Evolutionary conservation across 2,329 filamentous ascomycete genomes (phyloP).

Genomic region (Metarhizium anisopliae): DNA sequence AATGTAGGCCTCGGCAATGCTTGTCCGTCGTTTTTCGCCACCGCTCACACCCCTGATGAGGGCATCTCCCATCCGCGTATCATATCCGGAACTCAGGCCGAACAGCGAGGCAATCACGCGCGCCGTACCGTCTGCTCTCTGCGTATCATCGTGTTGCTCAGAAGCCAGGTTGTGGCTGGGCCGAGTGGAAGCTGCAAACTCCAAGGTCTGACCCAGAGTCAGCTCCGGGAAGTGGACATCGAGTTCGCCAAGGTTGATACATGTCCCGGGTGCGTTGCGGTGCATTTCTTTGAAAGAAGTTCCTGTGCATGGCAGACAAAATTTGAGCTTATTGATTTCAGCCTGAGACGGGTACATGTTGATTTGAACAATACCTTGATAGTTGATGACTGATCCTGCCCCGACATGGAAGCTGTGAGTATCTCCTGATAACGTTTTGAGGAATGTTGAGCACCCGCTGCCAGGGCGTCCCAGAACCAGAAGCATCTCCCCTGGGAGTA

Average conservation of each 20-base stretch:
- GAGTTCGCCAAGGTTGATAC: slow-evolving; percentile 69
- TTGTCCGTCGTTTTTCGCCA: slow-evolving; percentile 66
- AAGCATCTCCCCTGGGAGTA: slow-evolving; percentile 11
- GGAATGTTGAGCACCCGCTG: slow-evolving; percentile 15
- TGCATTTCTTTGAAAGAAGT: slow-evolving; percentile 27
- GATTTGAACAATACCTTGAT: slow-evolving; percentile 25
- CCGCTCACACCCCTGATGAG: slow-evolving; percentile 65
- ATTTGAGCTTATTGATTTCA: slow-evolving; percentile 28
- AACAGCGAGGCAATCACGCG: slow-evolving; percentile 2
- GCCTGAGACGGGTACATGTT: slow-evolving; percentile 39
- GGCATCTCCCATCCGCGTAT: slow-evolving; percentile 53
- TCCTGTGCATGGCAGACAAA: slow-evolving; percentile 32
- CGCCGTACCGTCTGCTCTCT: neutral
- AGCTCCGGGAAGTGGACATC: slow-evolving; percentile 66
- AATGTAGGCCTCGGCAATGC: slow-evolving; percentile 56
- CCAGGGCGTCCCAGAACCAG: slow-evolving; percentile 15
- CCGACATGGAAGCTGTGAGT: neutral
- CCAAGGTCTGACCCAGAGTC: slow-evolving; percentile 61
- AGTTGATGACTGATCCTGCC: neutral
- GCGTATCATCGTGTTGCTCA: no score
- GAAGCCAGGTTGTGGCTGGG: slow-evolving; percentile 14
- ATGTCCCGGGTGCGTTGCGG: no score
- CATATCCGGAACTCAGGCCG: slow-evolving; percentile 57
- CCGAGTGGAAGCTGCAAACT: slow-evolving; percentile 57
- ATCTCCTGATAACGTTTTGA: neutral